Conservation (phyloP, 345 rosid genomes). For the Hypericum perforatum region DNA sequence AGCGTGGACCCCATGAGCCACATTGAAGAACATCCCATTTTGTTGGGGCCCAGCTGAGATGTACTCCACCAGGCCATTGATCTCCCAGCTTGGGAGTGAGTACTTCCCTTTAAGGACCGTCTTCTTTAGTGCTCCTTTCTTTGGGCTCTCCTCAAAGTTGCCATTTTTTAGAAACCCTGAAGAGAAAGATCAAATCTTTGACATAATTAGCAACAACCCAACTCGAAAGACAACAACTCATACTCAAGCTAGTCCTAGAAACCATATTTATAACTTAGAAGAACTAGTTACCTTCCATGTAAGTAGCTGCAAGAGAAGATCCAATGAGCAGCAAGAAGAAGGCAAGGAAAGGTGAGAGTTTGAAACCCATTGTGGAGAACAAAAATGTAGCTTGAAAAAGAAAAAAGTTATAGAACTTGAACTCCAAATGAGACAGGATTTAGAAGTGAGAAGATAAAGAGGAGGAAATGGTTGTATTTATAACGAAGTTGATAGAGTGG, state of each 20-base stretch:
- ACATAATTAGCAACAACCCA: neutral
- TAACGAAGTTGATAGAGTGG: constrained; percentile 3
- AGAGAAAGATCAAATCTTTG: neutral
- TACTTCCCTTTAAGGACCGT: constrained; percentile 49
- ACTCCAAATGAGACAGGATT: neutral
- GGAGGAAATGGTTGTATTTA: constrained; percentile 14
- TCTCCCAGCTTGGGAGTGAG: constrained; percentile 78
- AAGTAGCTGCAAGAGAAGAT: constrained; percentile 36
- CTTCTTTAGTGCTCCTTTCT: constrained; percentile 42
- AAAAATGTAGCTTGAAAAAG: neutral
- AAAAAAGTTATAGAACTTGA: too few relatives aligned
- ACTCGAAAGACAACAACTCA: neutral
- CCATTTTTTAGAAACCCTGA: constrained; percentile 76
- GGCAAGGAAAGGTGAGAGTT: constrained; percentile 25
- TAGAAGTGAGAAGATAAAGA: constrained; percentile 5
- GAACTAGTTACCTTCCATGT: constrained; percentile 42
- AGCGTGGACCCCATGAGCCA: constrained; percentile 89
- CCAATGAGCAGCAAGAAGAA: constrained; percentile 28
- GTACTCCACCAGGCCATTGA: constrained; percentile 79
- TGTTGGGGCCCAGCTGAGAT: constrained; percentile 94
- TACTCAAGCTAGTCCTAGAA: too few relatives aligned
- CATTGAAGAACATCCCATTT: constrained; percentile 78
- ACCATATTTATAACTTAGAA: neutral
- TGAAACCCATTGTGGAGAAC: constrained; percentile 25
- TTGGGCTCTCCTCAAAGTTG: constrained; percentile 75